phyloP scores from a whole-genome alignment of 805 yeast genomes.

The Spathaspora sp. region DNA sequence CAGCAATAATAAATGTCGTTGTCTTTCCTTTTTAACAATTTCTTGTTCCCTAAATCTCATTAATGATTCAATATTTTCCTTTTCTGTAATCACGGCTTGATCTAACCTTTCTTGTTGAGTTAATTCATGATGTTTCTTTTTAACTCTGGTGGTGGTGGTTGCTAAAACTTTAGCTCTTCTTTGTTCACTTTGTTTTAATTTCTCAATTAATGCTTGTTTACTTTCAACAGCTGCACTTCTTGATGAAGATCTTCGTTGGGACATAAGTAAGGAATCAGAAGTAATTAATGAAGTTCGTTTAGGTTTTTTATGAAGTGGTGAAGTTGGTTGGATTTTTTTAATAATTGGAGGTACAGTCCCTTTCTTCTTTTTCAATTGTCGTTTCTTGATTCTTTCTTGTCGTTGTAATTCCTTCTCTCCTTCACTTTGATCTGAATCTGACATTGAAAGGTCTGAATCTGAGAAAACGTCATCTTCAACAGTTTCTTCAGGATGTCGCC shows the following conservation, averaged over 20 bases:
- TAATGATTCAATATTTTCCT: slow-evolving; percentile 66
- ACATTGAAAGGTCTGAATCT: slow-evolving; percentile 48
- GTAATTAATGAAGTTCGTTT: slow-evolving; percentile 19
- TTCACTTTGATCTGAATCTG: slow-evolving; percentile 60
- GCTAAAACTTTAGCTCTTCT: slow-evolving; percentile 43
- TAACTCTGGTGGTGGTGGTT: slow-evolving; percentile 41
- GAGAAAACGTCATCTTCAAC: slow-evolving; percentile 48
- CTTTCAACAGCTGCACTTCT: slow-evolving; percentile 75
- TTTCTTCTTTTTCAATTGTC: slow-evolving; percentile 18
- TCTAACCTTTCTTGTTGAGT: slow-evolving; percentile 71
- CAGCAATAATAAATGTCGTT: slow-evolving; percentile 67
- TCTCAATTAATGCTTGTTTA: slow-evolving; percentile 72
- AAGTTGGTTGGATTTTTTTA: slow-evolving; percentile 5
- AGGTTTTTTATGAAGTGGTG: slow-evolving; percentile 27
- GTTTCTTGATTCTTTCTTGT: slow-evolving; percentile 35
- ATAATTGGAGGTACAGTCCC: slow-evolving; percentile 24
- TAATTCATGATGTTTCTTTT: slow-evolving; percentile 43
- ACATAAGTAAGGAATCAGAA: slow-evolving; percentile 48
- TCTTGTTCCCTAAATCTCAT: slow-evolving; percentile 83
- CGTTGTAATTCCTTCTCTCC: slow-evolving; percentile 63
- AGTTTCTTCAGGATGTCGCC: slow-evolving; percentile 13
- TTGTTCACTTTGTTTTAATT: slow-evolving; percentile 64
- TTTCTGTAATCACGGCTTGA: slow-evolving; percentile 88
- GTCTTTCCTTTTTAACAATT: slow-evolving; percentile 69
- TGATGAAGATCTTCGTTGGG: slow-evolving; percentile 66